Percentiles rank a stretch among this genome's conserved stretches.
These are phyloP conservation scores for Acmispon strigosus DNA, from an alignment of 306 rosid genomes.

Conservation along the genomic window DNA sequence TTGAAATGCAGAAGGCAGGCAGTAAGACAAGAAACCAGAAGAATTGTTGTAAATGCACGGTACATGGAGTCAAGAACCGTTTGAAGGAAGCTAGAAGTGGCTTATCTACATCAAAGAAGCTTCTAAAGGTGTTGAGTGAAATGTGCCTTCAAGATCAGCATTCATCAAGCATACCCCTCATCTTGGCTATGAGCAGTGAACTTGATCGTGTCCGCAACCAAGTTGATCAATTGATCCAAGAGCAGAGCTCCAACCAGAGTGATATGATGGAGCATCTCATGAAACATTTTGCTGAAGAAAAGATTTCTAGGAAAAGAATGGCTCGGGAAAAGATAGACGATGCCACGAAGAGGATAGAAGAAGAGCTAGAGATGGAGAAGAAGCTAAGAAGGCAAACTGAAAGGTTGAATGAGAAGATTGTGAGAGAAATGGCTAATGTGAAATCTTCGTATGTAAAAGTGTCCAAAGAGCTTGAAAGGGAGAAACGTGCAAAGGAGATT, in stretches of 20 bases:
- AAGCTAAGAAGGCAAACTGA: conserved; percentile 73
- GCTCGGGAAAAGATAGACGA: conserved; percentile 55
- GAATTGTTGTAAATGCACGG: conserved; percentile 23
- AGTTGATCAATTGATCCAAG: conserved; percentile 47
- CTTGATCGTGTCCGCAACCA: conserved; percentile 52
- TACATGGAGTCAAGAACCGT: conserved; percentile 33
- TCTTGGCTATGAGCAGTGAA: conserved; percentile 59
- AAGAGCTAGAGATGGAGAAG: conserved; percentile 72
- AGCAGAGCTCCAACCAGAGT: conserved; percentile 36
- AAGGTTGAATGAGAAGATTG: conserved; percentile 67
- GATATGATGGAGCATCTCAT: conserved; percentile 44
- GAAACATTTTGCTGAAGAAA: conserved; percentile 65
- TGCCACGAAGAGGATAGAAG: conserved; percentile 38
- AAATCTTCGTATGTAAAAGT: conserved; percentile 44
- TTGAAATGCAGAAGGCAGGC: conserved; percentile 5
- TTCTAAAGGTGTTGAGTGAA: conserved; percentile 64
- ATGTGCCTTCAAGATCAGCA: conserved; percentile 44
- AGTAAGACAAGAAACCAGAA: conserved; percentile 9
- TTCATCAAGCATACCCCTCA: conserved; percentile 46
- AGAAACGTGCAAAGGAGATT: conserved; percentile 78
- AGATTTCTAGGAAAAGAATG: conserved; percentile 54
- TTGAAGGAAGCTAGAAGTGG: conserved; percentile 70
- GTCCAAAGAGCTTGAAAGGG: conserved; percentile 61
- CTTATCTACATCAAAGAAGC: conserved; percentile 66
- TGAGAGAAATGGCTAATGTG: conserved; percentile 54